Evolutionary conservation across 768 basidiomycete species (phyloP), one percentile per base, ranked within the genome.

Genomic region (Pisolithus marmoratus): DNA sequence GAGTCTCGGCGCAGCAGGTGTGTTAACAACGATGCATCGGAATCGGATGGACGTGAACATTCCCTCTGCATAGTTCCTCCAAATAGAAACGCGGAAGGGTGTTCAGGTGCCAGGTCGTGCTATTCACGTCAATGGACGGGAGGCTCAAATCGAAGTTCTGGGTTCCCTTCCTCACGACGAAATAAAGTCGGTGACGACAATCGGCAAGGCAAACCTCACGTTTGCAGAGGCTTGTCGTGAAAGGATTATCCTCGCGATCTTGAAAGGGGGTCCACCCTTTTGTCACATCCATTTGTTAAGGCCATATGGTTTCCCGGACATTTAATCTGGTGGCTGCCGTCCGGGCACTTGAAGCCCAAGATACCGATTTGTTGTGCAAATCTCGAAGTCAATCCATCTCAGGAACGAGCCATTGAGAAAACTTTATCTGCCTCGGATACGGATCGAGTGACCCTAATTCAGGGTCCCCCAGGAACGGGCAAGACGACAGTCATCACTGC

Each of bases 161-260:
- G 61, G 50, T 11, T 19, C 58, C 2, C 22, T 71, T 22, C 19
- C 41, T 38, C 53, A 52, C 2, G 40, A 51, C 15, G 56, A 46
- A 23, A 54, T 67, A 44, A 14, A 59, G n/a, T 63, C 65, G 5
- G 70, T 87, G 40, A 74, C 63, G 9, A 77, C 83, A 4, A 66
- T 77, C 40, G 85, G 83, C 3, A 76, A 73, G 27, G 82, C 77
- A 48, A 70, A 68, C 24, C 77, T 74, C 0, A 88, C 85, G 1
- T 68, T 56, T 15, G 83, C 87, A 4, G 84, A 87, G 49, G 46
- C 56, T 3, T 2, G 15, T n/a, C 65, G 69, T 5, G 54, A 58
- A 17, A 44, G n/a, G 6, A 31, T 66, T 42, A 51, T 71, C 14
- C 62, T 65, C 36, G 2, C 27, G 7, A 49, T 55, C 0, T 31